Base-by-base conservation (phyloP, 2,329 filamentous ascomycete genomes). In the Aspergillus novoparasiticus region DNA sequence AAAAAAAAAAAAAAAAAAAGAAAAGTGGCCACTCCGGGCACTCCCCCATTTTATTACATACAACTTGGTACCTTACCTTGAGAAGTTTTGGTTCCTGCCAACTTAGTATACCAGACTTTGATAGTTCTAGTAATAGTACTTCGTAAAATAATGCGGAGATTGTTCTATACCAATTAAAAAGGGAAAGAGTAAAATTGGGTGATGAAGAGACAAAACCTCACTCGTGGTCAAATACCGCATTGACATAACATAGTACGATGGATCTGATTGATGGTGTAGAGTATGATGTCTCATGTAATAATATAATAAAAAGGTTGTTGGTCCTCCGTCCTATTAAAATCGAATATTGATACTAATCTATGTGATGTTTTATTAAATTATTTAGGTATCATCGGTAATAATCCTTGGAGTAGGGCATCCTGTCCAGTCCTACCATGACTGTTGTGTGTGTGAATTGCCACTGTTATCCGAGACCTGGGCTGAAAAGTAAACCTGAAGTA, bases 401-500 rank as follows among this genome's bases (percentile, higher is more conserved):
- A 55, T 55, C 12, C 51, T 55, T 21, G 8, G 14, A 36, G 1
- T n/a, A 9, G 3, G 39, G 32, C 51, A 55, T 55, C n/a, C 51
- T 55, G n/a, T 36, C 4, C 34, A 39, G 51, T 55, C 32, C 34
- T 57, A 34, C 55, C 23, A 34, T 36, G 56, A 23, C n/a, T 39
- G 32, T 26, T 16, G 21, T 8, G 23, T 43, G 36, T 30, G 36
- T 57, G 57, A 51, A 59, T 59, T 41, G 58, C 48, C 58, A 59
- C 58, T 53, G 48, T 54, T 59, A 59, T 59, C 58, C 58, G 58
- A 59, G 58, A 54, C 58, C 34, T 55, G 51, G 32, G 45, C 45
- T 48, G 45, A 48, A 58, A 41, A 4, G 39, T 41, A 41, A 41
- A n/a, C 39, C 39, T 41, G 28, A 59, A 50, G 28, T 59, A 26